These are phyloP conservation scores for Lumnitzera racemosa DNA, from an alignment of 345 rosid genomes.

Conservation along the genomic window DNA sequence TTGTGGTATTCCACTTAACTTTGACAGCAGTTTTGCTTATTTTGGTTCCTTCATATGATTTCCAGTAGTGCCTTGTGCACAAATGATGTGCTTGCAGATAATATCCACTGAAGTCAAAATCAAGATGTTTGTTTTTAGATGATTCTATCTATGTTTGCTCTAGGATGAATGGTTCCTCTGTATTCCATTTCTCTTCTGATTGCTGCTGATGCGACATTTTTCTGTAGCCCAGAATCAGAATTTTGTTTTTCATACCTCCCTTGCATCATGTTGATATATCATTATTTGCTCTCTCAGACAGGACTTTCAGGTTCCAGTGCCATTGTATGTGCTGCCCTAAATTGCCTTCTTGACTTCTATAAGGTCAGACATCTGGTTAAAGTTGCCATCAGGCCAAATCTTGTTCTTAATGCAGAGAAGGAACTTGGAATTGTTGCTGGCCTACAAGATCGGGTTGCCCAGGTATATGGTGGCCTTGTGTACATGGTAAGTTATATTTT, in stretches of 20 bases:
- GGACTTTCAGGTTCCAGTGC: constrained; percentile 99
- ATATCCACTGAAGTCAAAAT: too few species aligned
- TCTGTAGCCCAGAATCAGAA: neutral
- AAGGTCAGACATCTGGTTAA: constrained; percentile 66
- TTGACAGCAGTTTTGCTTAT: too few species aligned
- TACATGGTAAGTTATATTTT: constrained; percentile 52
- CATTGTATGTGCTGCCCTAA: constrained; percentile 83
- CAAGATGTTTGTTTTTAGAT: too few species aligned
- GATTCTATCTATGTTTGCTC: too few species aligned
- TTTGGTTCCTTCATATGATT: too few species aligned
- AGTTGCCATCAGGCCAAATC: constrained; percentile 65
- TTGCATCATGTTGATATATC: neutral
- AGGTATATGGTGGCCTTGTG: constrained; percentile 91
- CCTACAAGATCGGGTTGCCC: constrained; percentile 96
- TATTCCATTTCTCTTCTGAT: too few species aligned
- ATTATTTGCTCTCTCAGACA: constrained; percentile 39
- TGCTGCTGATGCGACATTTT: too few species aligned
- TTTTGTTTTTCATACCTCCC: neutral
- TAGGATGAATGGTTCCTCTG: too few species aligned
- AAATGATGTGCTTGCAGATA: too few species aligned
- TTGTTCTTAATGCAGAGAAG: constrained; percentile 70
- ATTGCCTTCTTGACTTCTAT: constrained; percentile 89
- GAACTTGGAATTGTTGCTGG: constrained; percentile 96
- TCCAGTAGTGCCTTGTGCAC: too few species aligned
- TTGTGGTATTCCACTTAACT: too few species aligned